Evolutionary conservation across 306 rosid genomes (phyloP).

Genomic region (Fragaria nilgerrensis): DNA sequence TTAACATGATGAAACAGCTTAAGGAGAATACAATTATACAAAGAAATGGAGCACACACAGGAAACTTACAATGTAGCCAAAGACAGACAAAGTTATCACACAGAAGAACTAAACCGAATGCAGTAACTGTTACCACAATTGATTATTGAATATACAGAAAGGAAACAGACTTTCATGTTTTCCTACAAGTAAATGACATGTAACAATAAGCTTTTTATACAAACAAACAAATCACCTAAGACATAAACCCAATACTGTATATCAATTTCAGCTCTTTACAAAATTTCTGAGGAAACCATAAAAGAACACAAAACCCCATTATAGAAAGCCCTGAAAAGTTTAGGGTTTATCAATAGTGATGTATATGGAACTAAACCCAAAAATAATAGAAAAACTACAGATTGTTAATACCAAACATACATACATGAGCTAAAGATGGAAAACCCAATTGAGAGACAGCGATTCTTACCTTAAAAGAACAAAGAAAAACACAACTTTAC

Average conservation of each 20-base stretch:
- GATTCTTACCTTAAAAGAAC: background rate
- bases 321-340: background rate
- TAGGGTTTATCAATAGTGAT: slow-evolving; percentile 10
- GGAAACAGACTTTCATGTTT: background rate
- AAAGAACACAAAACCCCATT: background rate
- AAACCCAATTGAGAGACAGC: slow-evolving; percentile 18
- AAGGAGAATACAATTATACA: slow-evolving; percentile 10
- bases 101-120: slow-evolving; percentile 7
- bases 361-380: background rate
- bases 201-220: background rate
- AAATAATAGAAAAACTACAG: slow-evolving; percentile 10
- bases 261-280: slow-evolving; percentile 5
- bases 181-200: background rate
- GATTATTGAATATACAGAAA: background rate
- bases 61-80: slow-evolving; percentile 14
- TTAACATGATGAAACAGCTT: slow-evolving; percentile 13
- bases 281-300: slow-evolving; percentile 6
- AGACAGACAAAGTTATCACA: slow-evolving; percentile 1
- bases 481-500: slow-evolving; percentile 15
- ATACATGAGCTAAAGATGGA: slow-evolving; percentile 17
- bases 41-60: background rate
- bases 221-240: background rate
- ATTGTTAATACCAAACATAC: slow-evolving; percentile 2
- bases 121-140: background rate
- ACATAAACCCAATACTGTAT: slow-evolving; percentile 4